Conservation (phyloP, 495 filamentous ascomycete species). For the Penicillium tannophilum region DNA sequence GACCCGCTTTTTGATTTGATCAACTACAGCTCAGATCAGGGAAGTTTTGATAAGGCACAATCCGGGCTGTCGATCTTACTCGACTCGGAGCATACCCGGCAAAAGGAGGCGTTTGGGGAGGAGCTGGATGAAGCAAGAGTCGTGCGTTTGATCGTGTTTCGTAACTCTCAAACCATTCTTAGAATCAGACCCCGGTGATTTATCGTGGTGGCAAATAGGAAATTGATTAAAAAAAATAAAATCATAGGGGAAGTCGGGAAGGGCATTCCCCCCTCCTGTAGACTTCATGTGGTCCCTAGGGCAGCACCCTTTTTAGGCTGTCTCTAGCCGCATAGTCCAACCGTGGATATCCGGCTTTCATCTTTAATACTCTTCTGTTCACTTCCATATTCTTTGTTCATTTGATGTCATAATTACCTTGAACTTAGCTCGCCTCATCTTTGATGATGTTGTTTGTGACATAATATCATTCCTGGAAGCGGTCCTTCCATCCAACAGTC, state of each 20-base stretch:
- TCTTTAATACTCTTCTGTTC: conserved; percentile 5
- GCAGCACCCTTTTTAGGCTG: conserved; percentile 4
- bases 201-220: conserved; percentile 31
- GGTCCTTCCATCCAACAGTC: conserved; percentile 13
- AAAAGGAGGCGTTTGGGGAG: not conserved
- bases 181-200: conserved; percentile 25
- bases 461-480: conserved; percentile 27
- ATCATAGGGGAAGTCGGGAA: conserved; percentile 12
- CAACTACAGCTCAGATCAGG: conserved; percentile 13
- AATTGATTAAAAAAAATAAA: conserved; percentile 19
- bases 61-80: conserved; percentile 18
- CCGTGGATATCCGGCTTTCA: not conserved
- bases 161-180: conserved; percentile 6
- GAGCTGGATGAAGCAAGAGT: conserved; percentile 1
- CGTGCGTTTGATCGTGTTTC: conserved; percentile 6
- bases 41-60: conserved; percentile 22
- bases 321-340: conserved; percentile 16
- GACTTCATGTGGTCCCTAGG: conserved; percentile 18
- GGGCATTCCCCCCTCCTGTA: conserved; percentile 7
- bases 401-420: not conserved
- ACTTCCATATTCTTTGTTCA: not conserved
- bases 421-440: not conserved
- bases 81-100: conserved; percentile 19
- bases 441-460: conserved; percentile 18
- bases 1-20: conserved; percentile 2